A percentile compares a stretch with the other conserved stretches of the same genome.
phyloP scores from a whole-genome alignment of 768 basidiomycete genomes.

The Lenzites betulinus region DNA sequence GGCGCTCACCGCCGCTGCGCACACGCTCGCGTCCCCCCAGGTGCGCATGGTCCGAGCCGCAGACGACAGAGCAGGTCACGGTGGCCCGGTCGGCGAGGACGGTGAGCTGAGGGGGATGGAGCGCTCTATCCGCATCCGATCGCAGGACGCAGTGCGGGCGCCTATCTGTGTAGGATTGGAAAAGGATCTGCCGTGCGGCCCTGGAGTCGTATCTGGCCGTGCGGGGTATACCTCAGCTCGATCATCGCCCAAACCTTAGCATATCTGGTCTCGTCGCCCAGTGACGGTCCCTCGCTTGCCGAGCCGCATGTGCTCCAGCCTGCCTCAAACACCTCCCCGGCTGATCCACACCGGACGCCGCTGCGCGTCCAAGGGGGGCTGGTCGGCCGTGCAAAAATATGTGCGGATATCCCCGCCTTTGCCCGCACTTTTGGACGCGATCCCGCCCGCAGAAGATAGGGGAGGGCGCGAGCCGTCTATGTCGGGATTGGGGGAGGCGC shows the following conservation, averaged over 20 bases:
- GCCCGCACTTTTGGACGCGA: not conserved
- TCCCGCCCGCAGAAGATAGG: not conserved
- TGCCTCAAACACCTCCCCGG: not conserved
- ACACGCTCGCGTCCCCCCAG: no score
- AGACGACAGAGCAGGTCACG: no score
- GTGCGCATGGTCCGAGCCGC: not conserved
- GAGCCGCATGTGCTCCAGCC: not conserved
- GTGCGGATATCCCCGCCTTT: no score
- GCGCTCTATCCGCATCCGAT: not conserved
- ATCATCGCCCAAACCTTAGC: slow-evolving; percentile 7
- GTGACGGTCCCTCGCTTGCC: not conserved
- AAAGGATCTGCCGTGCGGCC: not conserved
- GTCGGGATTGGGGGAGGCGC: slow-evolving; percentile 4
- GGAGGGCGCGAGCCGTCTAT: not conserved
- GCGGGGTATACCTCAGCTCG: slow-evolving; percentile 12
- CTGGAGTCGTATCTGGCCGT: not conserved
- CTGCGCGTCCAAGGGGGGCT: not conserved
- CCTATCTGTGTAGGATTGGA: not conserved
- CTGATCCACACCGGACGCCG: not conserved
- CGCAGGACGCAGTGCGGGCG: not conserved
- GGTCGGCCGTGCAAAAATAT: no score
- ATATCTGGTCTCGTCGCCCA: slow-evolving; percentile 3
- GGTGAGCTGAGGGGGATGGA: not conserved
- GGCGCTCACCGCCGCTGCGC: no score
- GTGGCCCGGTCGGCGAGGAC: no score